A percentile compares a stretch with the other conserved stretches of the same genome.
Conservation (phyloP, 495 filamentous ascomycete species). For the Penicillium waksmanii region DNA sequence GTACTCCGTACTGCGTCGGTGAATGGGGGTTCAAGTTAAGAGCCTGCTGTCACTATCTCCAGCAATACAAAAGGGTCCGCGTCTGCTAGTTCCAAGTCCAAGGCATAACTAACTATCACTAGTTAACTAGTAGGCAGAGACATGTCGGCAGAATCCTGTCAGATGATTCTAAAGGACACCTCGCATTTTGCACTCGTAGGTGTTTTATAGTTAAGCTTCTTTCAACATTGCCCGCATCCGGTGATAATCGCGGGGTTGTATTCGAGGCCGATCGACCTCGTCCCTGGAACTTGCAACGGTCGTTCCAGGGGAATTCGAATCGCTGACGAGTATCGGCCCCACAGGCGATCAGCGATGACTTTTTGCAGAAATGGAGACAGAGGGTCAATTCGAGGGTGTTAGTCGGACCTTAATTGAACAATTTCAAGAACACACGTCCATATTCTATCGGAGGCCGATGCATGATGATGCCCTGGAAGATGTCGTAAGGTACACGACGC, state of each 20-base stretch:
- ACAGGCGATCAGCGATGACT: neutral
- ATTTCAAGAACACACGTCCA: neutral
- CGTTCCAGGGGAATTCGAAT: conserved; percentile 10
- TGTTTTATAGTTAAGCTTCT: conserved; percentile 3
- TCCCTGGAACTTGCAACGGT: conserved; percentile 19
- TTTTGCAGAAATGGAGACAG: neutral
- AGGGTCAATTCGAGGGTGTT: neutral
- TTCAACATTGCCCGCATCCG: neutral
- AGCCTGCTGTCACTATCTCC: neutral
- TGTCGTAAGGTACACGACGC: neutral
- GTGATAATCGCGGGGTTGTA: neutral
- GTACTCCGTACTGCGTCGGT: neutral
- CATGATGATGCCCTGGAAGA: neutral
- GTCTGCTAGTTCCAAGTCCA: neutral
- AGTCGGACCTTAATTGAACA: too few relatives aligned
- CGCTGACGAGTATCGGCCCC: conserved; percentile 23
- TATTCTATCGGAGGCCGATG: neutral
- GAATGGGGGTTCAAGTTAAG: too few relatives aligned
- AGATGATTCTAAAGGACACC: neutral
- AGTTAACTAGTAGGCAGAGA: neutral
- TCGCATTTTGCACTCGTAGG: neutral
- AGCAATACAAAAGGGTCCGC: neutral
- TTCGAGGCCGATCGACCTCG: neutral
- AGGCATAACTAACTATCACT: too few relatives aligned
- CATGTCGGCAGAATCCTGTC: neutral